Evolutionary conservation across 345 rosid genomes (phyloP), one percentile per base, ranked within the genome.

Genomic region (Citrus australasica): DNA sequence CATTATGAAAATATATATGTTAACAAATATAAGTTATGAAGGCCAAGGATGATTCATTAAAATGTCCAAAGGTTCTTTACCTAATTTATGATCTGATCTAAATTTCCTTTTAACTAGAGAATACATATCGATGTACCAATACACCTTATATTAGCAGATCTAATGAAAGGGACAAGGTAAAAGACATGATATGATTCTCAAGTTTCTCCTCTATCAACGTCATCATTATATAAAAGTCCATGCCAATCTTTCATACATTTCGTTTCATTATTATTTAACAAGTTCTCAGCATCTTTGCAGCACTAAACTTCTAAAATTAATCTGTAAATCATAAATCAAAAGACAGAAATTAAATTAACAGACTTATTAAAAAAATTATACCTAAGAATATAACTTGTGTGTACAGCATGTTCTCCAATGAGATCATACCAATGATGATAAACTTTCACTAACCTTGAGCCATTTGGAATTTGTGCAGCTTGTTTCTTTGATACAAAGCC

Each of bases 381-480:
- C 69, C 42, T 60, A 4, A 0, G 1, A 14, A 40, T 11, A 3
- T 9, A 74, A 64, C 9, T 28, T 5, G 6, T 25, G 21, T 32
- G 38, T 21, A 62, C 59, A 62, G 11, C 19, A 74, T 21, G n/a
- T 74, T 62, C 76, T 42, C 30, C 59, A 62, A 46, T 40, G 37
- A 33, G 69, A 40, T 40, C 74, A 65, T 40, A 28, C 40, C 32
- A 56, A 77, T 48, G 2, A 17, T n/a, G 3, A 78, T 2, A 69
- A 69, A 69, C 1, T 56, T 71, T 71, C 33, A 89, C 93, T 58
- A 75, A 91, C 98, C 98, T 92, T 81, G 91, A 89, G 84, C 98
- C 92, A 77, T 91, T 95, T 74, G 92, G 98, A 79, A 96, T 91
- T 81, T 96, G 98, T 71, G 98, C 98, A 82, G 98, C 98, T 87